Evolutionary conservation across 83 land plant genomes (phyloP).

Genomic region (Larix sibirica): DNA sequence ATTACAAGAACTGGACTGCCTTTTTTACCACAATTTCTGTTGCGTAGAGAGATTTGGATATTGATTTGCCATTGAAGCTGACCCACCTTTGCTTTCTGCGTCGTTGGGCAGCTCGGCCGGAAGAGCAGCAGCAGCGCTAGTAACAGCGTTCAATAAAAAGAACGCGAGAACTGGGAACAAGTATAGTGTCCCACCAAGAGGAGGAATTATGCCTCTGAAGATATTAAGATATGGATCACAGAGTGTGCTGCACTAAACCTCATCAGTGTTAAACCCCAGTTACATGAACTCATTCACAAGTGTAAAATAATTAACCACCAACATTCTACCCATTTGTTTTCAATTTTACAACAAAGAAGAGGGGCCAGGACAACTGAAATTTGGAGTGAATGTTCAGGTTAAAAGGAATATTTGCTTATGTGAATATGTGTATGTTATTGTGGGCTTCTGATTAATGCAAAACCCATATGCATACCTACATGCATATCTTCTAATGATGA

Average conservation of each 20-base stretch:
- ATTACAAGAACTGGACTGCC: constrained; percentile 20
- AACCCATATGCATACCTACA: no score
- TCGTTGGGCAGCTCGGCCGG: constrained; percentile 83
- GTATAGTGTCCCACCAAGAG: constrained; percentile 81
- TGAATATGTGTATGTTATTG: no score
- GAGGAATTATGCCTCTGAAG: constrained; percentile 94
- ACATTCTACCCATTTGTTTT: no score
- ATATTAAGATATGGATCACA: constrained; percentile 98
- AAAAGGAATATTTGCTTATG: no score
- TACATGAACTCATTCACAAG: no score
- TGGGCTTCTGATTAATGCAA: no score
- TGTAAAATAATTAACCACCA: no score
- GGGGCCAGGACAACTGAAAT: no score
- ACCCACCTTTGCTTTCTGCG: background rate
- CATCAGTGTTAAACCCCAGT: no score
- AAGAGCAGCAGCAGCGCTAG: constrained; percentile 92
- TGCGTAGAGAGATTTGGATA: background rate
- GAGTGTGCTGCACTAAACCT: constrained; percentile 65
- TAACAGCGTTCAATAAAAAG: constrained; percentile 81
- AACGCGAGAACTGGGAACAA: constrained; percentile 96
- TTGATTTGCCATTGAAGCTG: background rate
- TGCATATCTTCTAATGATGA: no score
- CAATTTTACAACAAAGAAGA: no score
- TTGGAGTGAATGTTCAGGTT: no score
- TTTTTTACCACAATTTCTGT: constrained; percentile 30